Conservation (phyloP, 169 alveolate genomes). For the Theileria annulata region DNA sequence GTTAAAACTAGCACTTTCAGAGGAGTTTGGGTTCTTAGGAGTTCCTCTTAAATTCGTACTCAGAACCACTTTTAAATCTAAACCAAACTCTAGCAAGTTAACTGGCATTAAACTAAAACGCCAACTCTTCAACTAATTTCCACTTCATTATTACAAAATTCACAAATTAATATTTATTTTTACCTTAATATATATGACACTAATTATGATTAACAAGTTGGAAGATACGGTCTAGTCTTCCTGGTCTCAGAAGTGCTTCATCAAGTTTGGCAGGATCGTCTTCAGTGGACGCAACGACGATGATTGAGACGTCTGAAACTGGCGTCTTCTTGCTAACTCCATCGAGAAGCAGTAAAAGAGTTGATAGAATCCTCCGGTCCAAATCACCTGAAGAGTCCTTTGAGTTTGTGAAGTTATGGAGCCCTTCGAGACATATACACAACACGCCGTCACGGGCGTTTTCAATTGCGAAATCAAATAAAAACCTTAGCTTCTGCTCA, state of each 20-base stretch:
- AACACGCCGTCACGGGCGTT: slow-evolving; percentile 30
- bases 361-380: slow-evolving; percentile 43
- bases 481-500: slow-evolving; percentile 33
- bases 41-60: slow-evolving; percentile 66
- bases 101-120: neutral
- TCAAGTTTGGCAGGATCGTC: slow-evolving; percentile 26
- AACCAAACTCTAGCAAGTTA: neutral
- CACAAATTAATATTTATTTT: neutral
- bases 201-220: neutral
- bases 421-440: slow-evolving; percentile 57
- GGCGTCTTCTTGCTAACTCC: slow-evolving; percentile 25
- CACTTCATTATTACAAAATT: neutral
- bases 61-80: slow-evolving; percentile 73
- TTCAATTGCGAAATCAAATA: slow-evolving; percentile 33
- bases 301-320: slow-evolving; percentile 16
- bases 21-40: slow-evolving; percentile 68
- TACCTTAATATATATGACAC: neutral
- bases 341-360: slow-evolving; percentile 47
- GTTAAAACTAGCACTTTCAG: slow-evolving; percentile 69
- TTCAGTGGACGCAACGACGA: slow-evolving; percentile 62
- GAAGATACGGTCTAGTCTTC: slow-evolving; percentile 43
- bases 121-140: slow-evolving; percentile 5
- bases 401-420: slow-evolving; percentile 37
- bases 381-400: slow-evolving; percentile 23
- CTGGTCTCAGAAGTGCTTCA: slow-evolving; percentile 54